These are phyloP conservation scores for Trichosporon ovoides DNA, from an alignment of 1,284 basidiomycete genomes.

Conservation along the genomic window DNA sequence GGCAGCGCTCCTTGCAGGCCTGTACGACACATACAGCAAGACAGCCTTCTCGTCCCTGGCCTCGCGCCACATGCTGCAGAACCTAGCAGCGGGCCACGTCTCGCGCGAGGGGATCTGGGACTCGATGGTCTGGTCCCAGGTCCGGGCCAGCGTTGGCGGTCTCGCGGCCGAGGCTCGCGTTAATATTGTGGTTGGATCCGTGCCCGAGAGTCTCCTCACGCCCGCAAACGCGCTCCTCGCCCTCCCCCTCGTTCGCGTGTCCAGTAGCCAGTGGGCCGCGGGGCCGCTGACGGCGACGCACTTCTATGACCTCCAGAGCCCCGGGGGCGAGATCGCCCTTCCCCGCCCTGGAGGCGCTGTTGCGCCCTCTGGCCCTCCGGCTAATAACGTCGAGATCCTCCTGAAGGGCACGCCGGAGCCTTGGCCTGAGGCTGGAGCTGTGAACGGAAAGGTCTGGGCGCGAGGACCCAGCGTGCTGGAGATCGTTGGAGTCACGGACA, in stretches of 20 bases:
- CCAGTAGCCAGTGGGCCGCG: constrained; percentile 27
- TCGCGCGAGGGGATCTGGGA: constrained; percentile 32
- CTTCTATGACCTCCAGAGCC: constrained; percentile 43
- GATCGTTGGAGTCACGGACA: constrained; percentile 9
- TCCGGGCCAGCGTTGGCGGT: constrained; percentile 28
- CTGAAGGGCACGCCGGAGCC: constrained; percentile 26
- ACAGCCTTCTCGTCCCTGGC: constrained; percentile 32
- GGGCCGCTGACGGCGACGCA: constrained; percentile 40
- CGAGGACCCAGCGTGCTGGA: constrained; percentile 35
- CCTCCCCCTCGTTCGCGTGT: constrained; percentile 35
- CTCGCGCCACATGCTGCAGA: constrained; percentile 31
- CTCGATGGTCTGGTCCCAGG: constrained; percentile 26
- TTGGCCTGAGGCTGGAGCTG: constrained; percentile 11
- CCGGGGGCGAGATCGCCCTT: constrained; percentile 3
- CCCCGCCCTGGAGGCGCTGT: constrained; percentile 14
- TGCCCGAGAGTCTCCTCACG: constrained; percentile 18
- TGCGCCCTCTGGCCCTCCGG: constrained; percentile 41
- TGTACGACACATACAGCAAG: constrained; percentile 23
- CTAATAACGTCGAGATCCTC: constrained; percentile 42
- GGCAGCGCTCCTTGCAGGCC: constrained; percentile 24
- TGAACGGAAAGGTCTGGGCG: constrained; percentile 29
- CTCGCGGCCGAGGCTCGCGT: constrained; percentile 29
- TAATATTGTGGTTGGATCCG: constrained; percentile 37
- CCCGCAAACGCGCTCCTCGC: constrained; percentile 38
- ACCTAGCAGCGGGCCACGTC: constrained; percentile 35